A percentile compares a stretch with the other conserved stretches of the same genome.
Conservation (phyloP, 805 yeast species). For the Candida verbasci region DNA sequence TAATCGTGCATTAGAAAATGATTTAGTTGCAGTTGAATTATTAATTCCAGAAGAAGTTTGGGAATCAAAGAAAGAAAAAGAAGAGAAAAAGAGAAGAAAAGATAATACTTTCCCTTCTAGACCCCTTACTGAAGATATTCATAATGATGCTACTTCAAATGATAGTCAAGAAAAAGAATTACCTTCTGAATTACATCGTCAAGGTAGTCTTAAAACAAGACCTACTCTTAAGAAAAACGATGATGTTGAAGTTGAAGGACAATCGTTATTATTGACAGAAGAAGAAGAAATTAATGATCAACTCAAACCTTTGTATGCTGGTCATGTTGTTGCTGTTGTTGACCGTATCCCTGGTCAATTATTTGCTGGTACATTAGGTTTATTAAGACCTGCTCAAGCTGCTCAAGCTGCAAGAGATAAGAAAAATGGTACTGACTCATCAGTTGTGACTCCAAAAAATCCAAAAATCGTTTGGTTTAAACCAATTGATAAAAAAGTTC, state of each 20-base stretch:
- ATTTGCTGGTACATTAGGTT: slow-evolving; percentile 90
- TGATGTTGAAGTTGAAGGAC: slow-evolving; percentile 98
- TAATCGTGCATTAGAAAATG: slow-evolving; percentile 96
- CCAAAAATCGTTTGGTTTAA: slow-evolving; percentile 99
- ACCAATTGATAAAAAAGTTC: slow-evolving; percentile 97
- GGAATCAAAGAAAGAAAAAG: slow-evolving; percentile 94
- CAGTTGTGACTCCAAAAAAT: slow-evolving; percentile 42
- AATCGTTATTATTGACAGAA: slow-evolving; percentile 82
- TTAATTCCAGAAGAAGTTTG: slow-evolving; percentile 96
- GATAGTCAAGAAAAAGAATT: slow-evolving; percentile 24
- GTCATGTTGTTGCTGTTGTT: slow-evolving; percentile 96
- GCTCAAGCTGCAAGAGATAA: slow-evolving; percentile 70
- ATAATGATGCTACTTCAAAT: slow-evolving; percentile 65
- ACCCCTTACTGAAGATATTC: slow-evolving; percentile 59
- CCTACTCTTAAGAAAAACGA: slow-evolving; percentile 97
- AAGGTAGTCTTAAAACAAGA: slow-evolving; percentile 82
- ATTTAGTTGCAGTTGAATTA: slow-evolving; percentile 91
- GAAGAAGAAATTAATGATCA: slow-evolving; percentile 95
- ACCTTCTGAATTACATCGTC: slow-evolving; percentile 35
- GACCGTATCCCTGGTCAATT: slow-evolving; percentile 97
- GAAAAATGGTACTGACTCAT: slow-evolving; percentile 42
- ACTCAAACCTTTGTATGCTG: slow-evolving; percentile 90
- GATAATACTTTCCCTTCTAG: slow-evolving; percentile 44
- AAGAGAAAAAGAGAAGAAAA: slow-evolving; percentile 91
- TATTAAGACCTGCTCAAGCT: slow-evolving; percentile 93